Percentiles rank a stretch among this genome's conserved stretches.
Conservation (phyloP, 2,329 filamentous ascomycete genomes). For the Parafenestella ontariensis region DNA sequence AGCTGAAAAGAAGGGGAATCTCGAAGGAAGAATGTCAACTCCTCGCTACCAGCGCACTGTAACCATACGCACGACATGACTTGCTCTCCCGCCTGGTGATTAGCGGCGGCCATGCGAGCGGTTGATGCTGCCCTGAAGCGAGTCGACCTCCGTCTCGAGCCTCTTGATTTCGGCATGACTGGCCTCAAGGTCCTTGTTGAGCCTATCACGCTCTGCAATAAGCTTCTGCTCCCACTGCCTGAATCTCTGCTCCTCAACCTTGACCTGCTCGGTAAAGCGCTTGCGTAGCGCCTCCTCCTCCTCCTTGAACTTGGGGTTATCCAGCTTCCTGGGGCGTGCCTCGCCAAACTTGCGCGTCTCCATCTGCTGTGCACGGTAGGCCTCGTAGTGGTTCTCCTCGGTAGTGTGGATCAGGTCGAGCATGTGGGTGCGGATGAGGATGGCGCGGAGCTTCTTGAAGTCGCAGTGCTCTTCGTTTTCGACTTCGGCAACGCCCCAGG, state of each 20-base stretch:
- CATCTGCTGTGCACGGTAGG: slow-evolving; percentile 99
- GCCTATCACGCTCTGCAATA: slow-evolving; percentile 95
- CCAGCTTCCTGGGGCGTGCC: slow-evolving; percentile 93
- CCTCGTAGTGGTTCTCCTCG: slow-evolving; percentile 99
- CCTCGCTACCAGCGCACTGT: slow-evolving; percentile 16
- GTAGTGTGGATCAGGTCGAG: slow-evolving; percentile 99
- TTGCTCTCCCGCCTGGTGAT: slow-evolving; percentile 15
- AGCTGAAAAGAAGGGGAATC: slow-evolving; percentile 48
- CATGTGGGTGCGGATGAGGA: slow-evolving; percentile 99
- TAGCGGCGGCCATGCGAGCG: slow-evolving; percentile 94
- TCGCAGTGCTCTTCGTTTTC: slow-evolving; percentile 99
- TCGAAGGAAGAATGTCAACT: slow-evolving; percentile 43
- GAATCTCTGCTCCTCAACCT: slow-evolving; percentile 99
- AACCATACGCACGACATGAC: slow-evolving; percentile 7
- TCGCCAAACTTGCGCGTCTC: slow-evolving; percentile 99
- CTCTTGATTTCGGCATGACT: slow-evolving; percentile 92
- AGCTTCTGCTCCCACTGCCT: slow-evolving; percentile 99
- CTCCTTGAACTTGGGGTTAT: slow-evolving; percentile 99
- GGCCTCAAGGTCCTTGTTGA: slow-evolving; percentile 99
- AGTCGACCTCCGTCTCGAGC: slow-evolving; percentile 89
- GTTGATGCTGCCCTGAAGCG: slow-evolving; percentile 86
- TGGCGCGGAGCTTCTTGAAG: slow-evolving; percentile 99
- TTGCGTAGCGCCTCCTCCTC: slow-evolving; percentile 98
- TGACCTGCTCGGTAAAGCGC: slow-evolving; percentile 99
- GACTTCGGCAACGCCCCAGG: slow-evolving; percentile 98